A percentile compares a stretch with the other conserved stretches of the same genome.
phyloP scores from a whole-genome alignment of 495 filamentous ascomycete species.

The Neurospora tetraspora region DNA sequence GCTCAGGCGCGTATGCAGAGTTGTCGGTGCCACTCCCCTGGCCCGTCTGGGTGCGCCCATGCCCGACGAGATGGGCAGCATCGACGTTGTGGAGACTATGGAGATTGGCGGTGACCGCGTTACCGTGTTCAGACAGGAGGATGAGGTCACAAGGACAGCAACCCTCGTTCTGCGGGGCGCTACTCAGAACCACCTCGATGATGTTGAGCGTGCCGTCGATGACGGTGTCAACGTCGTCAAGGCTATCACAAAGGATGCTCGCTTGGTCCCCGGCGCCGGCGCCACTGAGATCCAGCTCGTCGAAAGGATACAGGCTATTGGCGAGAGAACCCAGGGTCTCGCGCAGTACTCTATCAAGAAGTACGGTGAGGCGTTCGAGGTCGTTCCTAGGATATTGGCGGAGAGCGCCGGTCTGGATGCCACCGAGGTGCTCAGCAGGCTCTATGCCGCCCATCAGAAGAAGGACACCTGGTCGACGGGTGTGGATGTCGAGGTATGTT shows the following conservation, averaged over 20 bases:
- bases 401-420: constrained; percentile 93
- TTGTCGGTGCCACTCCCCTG: constrained; percentile 91
- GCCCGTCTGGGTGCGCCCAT: constrained; percentile 94
- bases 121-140: constrained; percentile 96
- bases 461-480: constrained; percentile 80
- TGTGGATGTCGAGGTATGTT: constrained; percentile 74
- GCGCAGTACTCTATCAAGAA: constrained; percentile 95
- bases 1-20: constrained; percentile 82
- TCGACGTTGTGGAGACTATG: constrained; percentile 93
- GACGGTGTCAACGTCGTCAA: constrained; percentile 99
- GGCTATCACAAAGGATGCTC: constrained; percentile 86
- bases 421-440: constrained; percentile 80
- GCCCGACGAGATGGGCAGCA: constrained; percentile 96
- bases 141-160: constrained; percentile 81
- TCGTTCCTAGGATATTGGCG: constrained; percentile 84
- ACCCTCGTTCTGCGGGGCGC: constrained; percentile 93
- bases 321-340: constrained; percentile 83
- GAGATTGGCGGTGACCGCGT: constrained; percentile 99
- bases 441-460: constrained; percentile 90
- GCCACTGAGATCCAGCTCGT: constrained; percentile 94
- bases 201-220: constrained; percentile 93
- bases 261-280: constrained; percentile 88
- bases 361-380: constrained; percentile 95
- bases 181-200: constrained; percentile 95
- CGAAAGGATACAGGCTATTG: constrained; percentile 78